Percentiles rank a stretch among this genome's conserved stretches.
These are phyloP conservation scores for Pneumocystis carinii DNA, from an alignment of 1,139 yeast species.

Conservation along the genomic window DNA sequence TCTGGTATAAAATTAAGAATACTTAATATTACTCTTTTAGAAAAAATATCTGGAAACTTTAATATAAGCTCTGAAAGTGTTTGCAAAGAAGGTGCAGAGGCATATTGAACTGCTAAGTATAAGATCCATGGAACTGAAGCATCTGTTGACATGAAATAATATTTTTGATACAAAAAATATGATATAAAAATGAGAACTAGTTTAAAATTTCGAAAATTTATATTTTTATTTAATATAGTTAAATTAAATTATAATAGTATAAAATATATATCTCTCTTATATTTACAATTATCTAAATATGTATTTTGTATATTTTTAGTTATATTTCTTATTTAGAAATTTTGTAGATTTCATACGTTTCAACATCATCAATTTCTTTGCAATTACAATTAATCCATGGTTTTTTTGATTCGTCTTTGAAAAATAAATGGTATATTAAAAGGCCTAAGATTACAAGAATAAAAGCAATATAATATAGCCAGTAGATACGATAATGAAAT, in stretches of 20 bases:
- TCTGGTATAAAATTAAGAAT: background rate
- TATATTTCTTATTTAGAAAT: background rate
- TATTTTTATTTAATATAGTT: no score
- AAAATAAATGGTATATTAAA: constrained; percentile 27
- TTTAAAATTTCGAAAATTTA: background rate
- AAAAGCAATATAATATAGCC: constrained; percentile 34
- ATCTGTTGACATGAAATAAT: background rate
- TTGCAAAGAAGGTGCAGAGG: background rate
- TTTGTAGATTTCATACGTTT: constrained; percentile 16
- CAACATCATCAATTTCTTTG: constrained; percentile 28
- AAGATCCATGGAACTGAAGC: background rate
- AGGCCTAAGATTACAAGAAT: constrained; percentile 30
- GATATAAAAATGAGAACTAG: background rate
- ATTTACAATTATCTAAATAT: background rate
- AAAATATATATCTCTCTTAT: background rate
- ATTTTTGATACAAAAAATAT: background rate
- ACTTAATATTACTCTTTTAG: background rate
- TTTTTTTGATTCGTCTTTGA: constrained; percentile 28
- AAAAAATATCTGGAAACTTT: background rate
- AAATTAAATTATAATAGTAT: background rate
- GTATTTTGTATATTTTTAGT: background rate
- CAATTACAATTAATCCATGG: constrained; percentile 32
- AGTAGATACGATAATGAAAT: constrained; percentile 30
- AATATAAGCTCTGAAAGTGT: background rate
- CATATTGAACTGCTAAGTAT: constrained; percentile 1